Base-by-base conservation (phyloP, 2,329 filamentous ascomycete genomes). In the Harringtonia lauricola region DNA sequence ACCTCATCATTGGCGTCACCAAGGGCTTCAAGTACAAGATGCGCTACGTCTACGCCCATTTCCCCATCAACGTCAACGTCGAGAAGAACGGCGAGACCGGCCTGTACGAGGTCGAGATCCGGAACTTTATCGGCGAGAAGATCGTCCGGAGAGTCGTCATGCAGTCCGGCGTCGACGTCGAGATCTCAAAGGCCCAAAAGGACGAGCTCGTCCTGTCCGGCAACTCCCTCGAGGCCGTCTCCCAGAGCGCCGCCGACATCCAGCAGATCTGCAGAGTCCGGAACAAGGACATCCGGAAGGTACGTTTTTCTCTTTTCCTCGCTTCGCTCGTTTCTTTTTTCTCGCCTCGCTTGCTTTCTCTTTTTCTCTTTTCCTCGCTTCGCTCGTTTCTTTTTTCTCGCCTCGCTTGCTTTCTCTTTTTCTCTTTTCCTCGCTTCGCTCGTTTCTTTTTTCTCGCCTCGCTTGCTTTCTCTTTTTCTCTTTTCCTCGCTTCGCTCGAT, bases 201-300 rank as follows among this genome's bases (percentile, higher is more conserved):
- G 92, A 98, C 68, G 89, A 98, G 82, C 84, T 98, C 53, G 73
- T 90, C 67, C 76, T 98, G 59, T 75, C 66, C 57, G 92, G 92
- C 62, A 98, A 95, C 86, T 94, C 85, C 52, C 78, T 98, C 60
- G 94, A 98, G 79, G 81, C 81, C 66, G 92, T 98, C 56, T 98
- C 92, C 63, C 92, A 98, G 77, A 88, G 83, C 65, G 92, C 92
- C 57, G 92, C 92, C 71, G 92, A 98, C 70, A 95, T 98, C 69
- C 92, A 98, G 79, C 92, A 98, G 74, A 89, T 92, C 73, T 98
- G 92, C 88, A 81, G 81, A 74, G 92, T 98, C 71, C 83, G 88
- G 71, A 98, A 98, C 86, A 98, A 98, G 88, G 92, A 98, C 95
- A 98, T 98, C 78, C 88, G 94, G 76, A 95, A 95, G 85, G 84